Evolutionary conservation across 768 basidiomycete genomes (phyloP).

Genomic region (Coprinopsis strossmayeri): DNA sequence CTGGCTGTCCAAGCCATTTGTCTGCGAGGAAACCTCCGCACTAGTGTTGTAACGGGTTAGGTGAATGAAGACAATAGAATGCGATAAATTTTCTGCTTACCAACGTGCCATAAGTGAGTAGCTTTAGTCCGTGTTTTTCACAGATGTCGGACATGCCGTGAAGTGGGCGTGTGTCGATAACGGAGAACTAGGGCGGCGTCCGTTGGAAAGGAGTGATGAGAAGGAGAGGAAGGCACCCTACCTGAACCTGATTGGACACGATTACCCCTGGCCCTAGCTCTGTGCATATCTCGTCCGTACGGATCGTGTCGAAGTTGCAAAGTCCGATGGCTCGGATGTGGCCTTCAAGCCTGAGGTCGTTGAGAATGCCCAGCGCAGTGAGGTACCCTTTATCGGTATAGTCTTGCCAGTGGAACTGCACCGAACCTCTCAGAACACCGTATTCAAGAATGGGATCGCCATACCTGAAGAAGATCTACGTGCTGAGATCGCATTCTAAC

Average conservation of each 20-base stretch:
- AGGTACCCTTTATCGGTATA: slow-evolving; percentile 37
- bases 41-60: slow-evolving; percentile 28
- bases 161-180: slow-evolving; percentile 70
- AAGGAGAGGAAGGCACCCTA: slow-evolving; percentile 24
- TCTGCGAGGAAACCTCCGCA: slow-evolving; percentile 79
- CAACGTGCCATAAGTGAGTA: slow-evolving; percentile 74
- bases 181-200: slow-evolving; percentile 49
- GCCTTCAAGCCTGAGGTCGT: slow-evolving; percentile 50
- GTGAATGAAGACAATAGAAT: neutral
- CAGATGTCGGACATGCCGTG: slow-evolving; percentile 74
- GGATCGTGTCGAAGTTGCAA: slow-evolving; percentile 71
- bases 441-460: slow-evolving; percentile 18
- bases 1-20: slow-evolving; percentile 56
- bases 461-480: slow-evolving; percentile 66
- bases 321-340: slow-evolving; percentile 61
- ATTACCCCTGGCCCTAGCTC: slow-evolving; percentile 61
- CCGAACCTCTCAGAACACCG: neutral
- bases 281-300: slow-evolving; percentile 73
- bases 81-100: slow-evolving; percentile 39
- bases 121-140: slow-evolving; percentile 58
- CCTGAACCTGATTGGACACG: slow-evolving; percentile 78
- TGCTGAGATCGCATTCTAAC: slow-evolving; percentile 49
- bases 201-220: neutral
- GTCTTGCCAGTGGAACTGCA: slow-evolving; percentile 78
- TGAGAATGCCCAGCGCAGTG: slow-evolving; percentile 40